Percentiles rank a stretch among this genome's conserved stretches.
Evolutionary conservation across 164 flowering plant species (phyloP).

Genomic region (Liquidambar formosana): DNA sequence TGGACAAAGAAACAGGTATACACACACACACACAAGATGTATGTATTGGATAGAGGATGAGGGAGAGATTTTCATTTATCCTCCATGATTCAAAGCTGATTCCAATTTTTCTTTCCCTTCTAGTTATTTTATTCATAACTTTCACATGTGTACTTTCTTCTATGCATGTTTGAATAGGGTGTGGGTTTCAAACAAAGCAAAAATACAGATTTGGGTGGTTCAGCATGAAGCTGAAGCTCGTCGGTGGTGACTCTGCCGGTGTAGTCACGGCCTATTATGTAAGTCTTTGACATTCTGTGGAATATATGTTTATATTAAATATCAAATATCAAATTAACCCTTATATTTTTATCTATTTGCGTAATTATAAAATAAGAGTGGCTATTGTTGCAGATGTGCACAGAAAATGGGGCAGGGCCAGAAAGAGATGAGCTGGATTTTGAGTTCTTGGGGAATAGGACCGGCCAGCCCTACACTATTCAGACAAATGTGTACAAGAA

Average conservation of each 20-base stretch:
- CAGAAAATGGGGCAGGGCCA: conserved; percentile 79
- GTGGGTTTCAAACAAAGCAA: conserved; percentile 85
- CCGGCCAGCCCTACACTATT: conserved; percentile 72
- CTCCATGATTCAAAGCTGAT: no score
- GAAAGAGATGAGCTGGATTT: conserved; percentile 88
- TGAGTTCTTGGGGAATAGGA: conserved; percentile 92
- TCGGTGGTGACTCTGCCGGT: conserved; percentile 95
- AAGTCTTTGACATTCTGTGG: conserved; percentile 20
- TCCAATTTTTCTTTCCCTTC: neutral
- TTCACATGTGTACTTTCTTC: no score
- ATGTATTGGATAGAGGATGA: no score
- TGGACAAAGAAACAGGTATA: conserved; percentile 82
- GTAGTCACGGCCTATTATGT: conserved; percentile 96
- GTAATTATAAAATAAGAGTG: neutral
- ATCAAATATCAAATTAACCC: no score
- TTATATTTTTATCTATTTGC: no score
- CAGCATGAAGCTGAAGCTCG: conserved; percentile 89
- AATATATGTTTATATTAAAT: neutral
- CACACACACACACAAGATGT: neutral
- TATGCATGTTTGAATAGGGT: conserved; percentile 42
- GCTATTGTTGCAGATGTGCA: conserved; percentile 64
- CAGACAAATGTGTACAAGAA: conserved; percentile 88
- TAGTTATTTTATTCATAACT: neutral
- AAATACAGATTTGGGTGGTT: conserved; percentile 96
- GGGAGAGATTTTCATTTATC: no score